A percentile compares a stretch with the other conserved stretches of the same genome.
phyloP scores from a whole-genome alignment of 768 basidiomycete genomes.

The Pisolithus tinctorius region DNA sequence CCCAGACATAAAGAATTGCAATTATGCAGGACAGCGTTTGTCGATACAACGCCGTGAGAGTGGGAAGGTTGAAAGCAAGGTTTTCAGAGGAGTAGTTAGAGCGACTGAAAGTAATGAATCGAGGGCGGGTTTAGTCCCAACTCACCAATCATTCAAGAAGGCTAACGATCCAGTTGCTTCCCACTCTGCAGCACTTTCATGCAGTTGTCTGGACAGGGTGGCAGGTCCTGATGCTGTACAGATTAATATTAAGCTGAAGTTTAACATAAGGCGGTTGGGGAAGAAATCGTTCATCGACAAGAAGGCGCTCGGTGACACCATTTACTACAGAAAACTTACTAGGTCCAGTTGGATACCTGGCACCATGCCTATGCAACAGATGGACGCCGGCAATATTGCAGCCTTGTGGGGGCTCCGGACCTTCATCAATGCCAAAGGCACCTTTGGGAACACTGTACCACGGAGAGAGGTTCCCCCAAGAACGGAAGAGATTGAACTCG shows the following conservation, averaged over 20 bases:
- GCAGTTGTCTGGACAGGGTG: slow-evolving; percentile 48
- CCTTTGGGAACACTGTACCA: slow-evolving; percentile 71
- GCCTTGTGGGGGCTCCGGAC: slow-evolving; percentile 59
- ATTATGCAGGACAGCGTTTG: too few relatives aligned
- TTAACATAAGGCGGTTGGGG: background rate
- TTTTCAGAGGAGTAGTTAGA: background rate
- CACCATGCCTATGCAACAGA: slow-evolving; percentile 78
- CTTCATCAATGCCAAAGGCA: slow-evolving; percentile 68
- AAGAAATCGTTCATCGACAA: background rate
- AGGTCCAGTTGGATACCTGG: slow-evolving; percentile 63
- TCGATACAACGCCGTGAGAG: background rate
- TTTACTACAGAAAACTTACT: slow-evolving; percentile 33
- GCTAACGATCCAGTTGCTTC: slow-evolving; percentile 55
- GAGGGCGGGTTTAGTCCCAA: slow-evolving; percentile 4
- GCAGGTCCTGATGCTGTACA: slow-evolving; percentile 60
- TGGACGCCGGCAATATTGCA: slow-evolving; percentile 73
- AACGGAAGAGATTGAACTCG: slow-evolving; percentile 60
- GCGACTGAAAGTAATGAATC: background rate
- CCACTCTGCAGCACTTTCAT: slow-evolving; percentile 51
- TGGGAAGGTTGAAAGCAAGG: background rate
- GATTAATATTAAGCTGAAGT: slow-evolving; percentile 1
- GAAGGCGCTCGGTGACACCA: background rate
- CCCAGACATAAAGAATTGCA: background rate
- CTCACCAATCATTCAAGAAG: slow-evolving; percentile 81
- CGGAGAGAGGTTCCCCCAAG: slow-evolving; percentile 82